phyloP scores from a whole-genome alignment of 352 stramenopile species.

The Blastocystis sp. region DNA sequence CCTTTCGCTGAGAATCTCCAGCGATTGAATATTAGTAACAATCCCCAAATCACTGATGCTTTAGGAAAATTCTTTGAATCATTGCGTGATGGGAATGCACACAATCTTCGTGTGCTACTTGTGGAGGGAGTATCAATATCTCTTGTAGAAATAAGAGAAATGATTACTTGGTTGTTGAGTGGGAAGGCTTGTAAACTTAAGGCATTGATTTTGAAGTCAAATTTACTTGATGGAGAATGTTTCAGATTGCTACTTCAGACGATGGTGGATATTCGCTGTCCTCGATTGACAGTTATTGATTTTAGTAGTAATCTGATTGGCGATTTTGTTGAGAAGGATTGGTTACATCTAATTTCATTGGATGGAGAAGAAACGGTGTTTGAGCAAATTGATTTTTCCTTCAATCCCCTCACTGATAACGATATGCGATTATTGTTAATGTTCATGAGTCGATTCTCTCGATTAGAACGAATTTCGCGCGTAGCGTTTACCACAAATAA shows the following conservation, averaged over 20 bases:
- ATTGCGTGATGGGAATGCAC: background rate
- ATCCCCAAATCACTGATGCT: slow-evolving; percentile 33
- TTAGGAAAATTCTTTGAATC: background rate
- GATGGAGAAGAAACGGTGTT: slow-evolving; percentile 18
- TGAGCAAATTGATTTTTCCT: slow-evolving; percentile 49
- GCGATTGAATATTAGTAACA: slow-evolving; percentile 41
- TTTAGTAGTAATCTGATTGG: slow-evolving; percentile 59
- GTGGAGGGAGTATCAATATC: slow-evolving; percentile 23
- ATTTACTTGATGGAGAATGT: slow-evolving; percentile 26
- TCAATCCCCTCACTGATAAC: slow-evolving; percentile 49
- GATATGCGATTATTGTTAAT: slow-evolving; percentile 48
- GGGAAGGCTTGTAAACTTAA: background rate
- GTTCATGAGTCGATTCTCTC: slow-evolving; percentile 51
- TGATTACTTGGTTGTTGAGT: slow-evolving; percentile 22
- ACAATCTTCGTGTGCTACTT: slow-evolving; percentile 20
- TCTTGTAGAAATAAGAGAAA: background rate
- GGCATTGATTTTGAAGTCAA: background rate
- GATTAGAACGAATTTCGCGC: background rate
- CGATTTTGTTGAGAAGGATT: background rate
- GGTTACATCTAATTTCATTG: background rate
- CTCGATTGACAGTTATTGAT: slow-evolving; percentile 1
- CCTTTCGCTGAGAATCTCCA: slow-evolving; percentile 31
- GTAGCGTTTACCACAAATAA: slow-evolving; percentile 18
- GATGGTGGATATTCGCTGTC: background rate
- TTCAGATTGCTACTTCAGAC: slow-evolving; percentile 28